Conservation (phyloP, 306 rosid species). For the Medicago lupulina region DNA sequence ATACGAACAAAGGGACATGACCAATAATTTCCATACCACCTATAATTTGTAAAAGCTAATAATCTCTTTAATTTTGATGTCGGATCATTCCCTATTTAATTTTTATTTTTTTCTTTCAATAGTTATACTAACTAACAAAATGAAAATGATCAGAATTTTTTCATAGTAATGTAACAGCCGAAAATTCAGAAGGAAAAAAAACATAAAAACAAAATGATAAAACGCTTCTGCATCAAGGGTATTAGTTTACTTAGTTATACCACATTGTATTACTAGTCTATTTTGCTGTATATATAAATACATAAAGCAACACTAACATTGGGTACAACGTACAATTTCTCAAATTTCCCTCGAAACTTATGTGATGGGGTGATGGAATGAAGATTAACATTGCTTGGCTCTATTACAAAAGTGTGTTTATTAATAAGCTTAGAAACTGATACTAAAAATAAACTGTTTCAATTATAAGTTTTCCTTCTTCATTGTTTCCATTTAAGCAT, state of each 20-base stretch:
- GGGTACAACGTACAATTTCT: too few species aligned
- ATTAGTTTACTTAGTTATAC: background rate
- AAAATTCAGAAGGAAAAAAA: background rate
- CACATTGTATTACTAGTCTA: background rate
- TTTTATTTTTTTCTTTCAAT: background rate
- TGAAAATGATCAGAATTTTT: constrained; percentile 23
- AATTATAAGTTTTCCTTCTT: background rate
- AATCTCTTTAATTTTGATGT: background rate
- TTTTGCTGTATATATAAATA: background rate
- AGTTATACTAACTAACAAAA: constrained; percentile 32
- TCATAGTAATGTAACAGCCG: too few species aligned
- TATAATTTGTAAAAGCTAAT: constrained; percentile 14
- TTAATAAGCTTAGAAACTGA: background rate
- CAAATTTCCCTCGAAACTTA: background rate
- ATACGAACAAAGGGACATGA: background rate
- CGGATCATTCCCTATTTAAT: background rate
- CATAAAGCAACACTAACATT: background rate
- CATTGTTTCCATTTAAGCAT: background rate
- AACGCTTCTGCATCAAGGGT: background rate
- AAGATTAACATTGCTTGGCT: background rate
- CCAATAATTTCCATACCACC: background rate
- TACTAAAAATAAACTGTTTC: background rate
- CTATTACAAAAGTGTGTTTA: background rate
- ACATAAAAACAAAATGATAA: background rate
- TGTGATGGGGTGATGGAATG: background rate